Evolutionary conservation across 257 asterid species (phyloP), one percentile per base, ranked within the genome.

Genomic region (Scutellaria barbata): DNA sequence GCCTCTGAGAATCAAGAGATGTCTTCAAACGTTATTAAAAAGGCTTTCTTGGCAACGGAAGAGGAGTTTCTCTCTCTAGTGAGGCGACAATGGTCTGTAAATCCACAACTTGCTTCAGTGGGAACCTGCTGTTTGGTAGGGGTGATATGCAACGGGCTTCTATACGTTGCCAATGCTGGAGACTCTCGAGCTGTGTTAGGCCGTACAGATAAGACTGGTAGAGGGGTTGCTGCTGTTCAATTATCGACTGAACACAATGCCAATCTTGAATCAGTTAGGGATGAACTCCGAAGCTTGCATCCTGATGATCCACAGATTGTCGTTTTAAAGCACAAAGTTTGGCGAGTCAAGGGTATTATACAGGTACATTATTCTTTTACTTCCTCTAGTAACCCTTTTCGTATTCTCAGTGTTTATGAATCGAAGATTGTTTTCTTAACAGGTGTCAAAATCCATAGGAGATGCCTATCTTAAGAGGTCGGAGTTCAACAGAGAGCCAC

Each of bases 261-360:
- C 60, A 88, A 79, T 68, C 58, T 79, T 1, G 89, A 82, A 45
- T 84, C 96, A 22, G 87, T 92, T n/a, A 88, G 99, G 69, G 85
- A 87, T 17, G 98, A 95, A 55, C 89, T 95, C 14, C 85, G 77
- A 20, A 74, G 71, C 54, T 72, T 85, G 86, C 96, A 95, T 81
- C 96, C 98, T 2, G 81, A 88, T 54, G 98, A 95, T 82, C 70
- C 99, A 6, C 84, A 84, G 16, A 95, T 95, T 8, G 99, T 95
- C 70, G 92, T 85, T 74, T 81, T 82, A 54, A 95, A 89, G 81
- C 96, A 89, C 87, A 82, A 85, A 57, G 98, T 92, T 63, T 95
- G 99, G 99, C 96, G 98, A 0, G 98, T 95, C 3, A 95, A 89
- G 89, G 98, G 99, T 12, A 77, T 95, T 76, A 95, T 95, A 74